Evolutionary conservation across 352 stramenopile genomes (phyloP), one percentile per base, ranked within the genome.

Genomic region (Phytophthora pisi): DNA sequence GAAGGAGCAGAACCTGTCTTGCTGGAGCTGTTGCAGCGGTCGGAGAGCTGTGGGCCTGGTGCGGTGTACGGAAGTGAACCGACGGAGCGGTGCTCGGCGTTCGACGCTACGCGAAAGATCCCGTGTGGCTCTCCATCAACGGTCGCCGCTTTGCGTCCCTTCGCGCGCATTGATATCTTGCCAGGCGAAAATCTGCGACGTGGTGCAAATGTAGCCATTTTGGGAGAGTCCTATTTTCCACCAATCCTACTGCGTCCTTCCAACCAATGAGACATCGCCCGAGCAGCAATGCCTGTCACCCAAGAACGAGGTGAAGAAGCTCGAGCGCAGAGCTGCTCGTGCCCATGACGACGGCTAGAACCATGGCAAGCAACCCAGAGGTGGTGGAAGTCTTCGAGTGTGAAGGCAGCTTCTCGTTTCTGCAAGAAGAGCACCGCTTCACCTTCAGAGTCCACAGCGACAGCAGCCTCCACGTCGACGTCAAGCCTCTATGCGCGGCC

Each of bases 311-410:
- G 40, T 8, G 45, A 28, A 51, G 20, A 31, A 51, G 20, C 20
- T 30, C 45, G 18, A 28, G 43, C 13, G 4, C 4, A 42, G 40
- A 3, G 40, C 40, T 5, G 40, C 6, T 3, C 6, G 15, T 47
- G 40, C 13, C 40, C 15, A 47, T 47, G 40, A 47, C 40, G 40
- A 47, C 15, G 15, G 40, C 40, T 11, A 47, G 40, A 20, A 47
- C 15, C 5, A 71, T 74, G 60, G 31, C 53, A 4, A 28, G 11
- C 20, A 51, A 18, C 10, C 30, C 47, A 7, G 59, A 70, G 31
- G 42, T 60, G 1, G 50, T 60, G 24, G 72, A 82, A 53, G 54
- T 86, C 16, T 84, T 84, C 57, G 66, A 74, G 57, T 82, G 71
- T 46, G 64, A 81, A 36, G 78, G 78, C 11, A 58, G 18, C 47